Evolutionary conservation across 129 eudicot genomes (phyloP), one percentile per base, ranked within the genome.

Genomic region (sunflower (Helianthus annuus)): DNA sequence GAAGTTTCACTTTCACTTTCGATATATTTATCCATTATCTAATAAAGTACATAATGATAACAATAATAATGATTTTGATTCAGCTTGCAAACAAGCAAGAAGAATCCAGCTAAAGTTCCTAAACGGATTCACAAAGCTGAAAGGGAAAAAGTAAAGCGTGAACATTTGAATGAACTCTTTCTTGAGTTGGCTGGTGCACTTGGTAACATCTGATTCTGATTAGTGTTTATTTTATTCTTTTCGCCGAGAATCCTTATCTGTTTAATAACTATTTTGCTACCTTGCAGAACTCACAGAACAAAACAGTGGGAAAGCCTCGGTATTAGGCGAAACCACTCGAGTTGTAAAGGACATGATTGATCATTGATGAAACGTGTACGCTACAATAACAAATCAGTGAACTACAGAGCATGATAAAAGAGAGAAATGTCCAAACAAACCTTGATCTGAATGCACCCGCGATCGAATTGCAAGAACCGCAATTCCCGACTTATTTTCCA

Each of bases 61-160:
- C 10, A 42, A 42, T 42, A 42, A 42, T 15, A 34, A 7, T 66
- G 48, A 29, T 82, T 19, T 65, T 55, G 44, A 61, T 73, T 51
- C 85, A 87, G 95, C 76, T 69, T 82, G 63, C 85, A 70, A 54
- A 73, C 82, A 40, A 72, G 45, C 79, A 82, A 82, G 84, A 91
- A 84, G 83, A 86, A 66, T 62, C 79, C 68, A 0, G 85, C 78
- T 32, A 91, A 85, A 79, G 75, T 85, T 73, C 96, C 96, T 49
- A 86, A 88, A 80, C 82, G 84, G 68, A 68, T 88, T 59, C 84
- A 80, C 81, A 91, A 91, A 80, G 90, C 97, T 73, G 96, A 91
- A 83, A 84, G 96, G 77, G 97, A 91, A 72, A 91, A 78, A 76
- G 5, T 91, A 78, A 91, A 91, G 79, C 96, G 97, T 55, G 97